Conservation (phyloP, 345 rosid genomes). For the Brassica carinata region DNA sequence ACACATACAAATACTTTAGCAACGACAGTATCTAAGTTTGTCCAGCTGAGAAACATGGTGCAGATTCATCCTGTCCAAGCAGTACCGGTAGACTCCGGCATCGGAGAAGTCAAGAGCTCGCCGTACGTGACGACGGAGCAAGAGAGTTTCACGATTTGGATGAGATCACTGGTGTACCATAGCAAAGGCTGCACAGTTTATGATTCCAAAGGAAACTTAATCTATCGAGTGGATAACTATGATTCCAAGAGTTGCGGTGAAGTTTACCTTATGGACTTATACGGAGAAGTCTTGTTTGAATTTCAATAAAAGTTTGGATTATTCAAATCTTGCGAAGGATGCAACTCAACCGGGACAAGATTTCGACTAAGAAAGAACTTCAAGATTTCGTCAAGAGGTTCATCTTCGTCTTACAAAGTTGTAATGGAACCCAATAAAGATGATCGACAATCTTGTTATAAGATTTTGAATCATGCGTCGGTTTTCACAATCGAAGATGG, state of each 20-base stretch:
- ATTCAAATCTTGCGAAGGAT: constrained; percentile 51
- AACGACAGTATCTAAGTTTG: neutral
- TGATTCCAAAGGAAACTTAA: constrained; percentile 54
- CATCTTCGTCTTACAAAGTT: constrained; percentile 34
- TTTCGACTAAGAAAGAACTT: constrained; percentile 47
- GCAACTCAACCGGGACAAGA: constrained; percentile 20
- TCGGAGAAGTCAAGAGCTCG: neutral
- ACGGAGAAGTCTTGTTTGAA: constrained; percentile 47
- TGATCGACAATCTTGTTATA: constrained; percentile 22
- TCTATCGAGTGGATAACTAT: constrained; percentile 65
- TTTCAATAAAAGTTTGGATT: constrained; percentile 40
- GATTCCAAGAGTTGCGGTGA: constrained; percentile 44
- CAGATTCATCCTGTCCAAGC: constrained; percentile 49
- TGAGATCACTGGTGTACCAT: constrained; percentile 58
- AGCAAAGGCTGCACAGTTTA: constrained; percentile 62
- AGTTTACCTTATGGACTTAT: constrained; percentile 60
- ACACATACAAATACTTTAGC: constrained; percentile 8
- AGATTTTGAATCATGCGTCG: constrained; percentile 37
- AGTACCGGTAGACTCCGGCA: neutral
- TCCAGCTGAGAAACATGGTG: constrained; percentile 29
- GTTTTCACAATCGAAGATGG: constrained; percentile 44
- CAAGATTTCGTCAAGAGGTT: constrained; percentile 19
- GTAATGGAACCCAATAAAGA: constrained; percentile 20
- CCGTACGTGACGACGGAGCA: constrained; percentile 43
- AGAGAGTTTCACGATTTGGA: constrained; percentile 67